phyloP scores from a whole-genome alignment of 371 early-diverging fungal genomes.

The Globomyces sp. region DNA sequence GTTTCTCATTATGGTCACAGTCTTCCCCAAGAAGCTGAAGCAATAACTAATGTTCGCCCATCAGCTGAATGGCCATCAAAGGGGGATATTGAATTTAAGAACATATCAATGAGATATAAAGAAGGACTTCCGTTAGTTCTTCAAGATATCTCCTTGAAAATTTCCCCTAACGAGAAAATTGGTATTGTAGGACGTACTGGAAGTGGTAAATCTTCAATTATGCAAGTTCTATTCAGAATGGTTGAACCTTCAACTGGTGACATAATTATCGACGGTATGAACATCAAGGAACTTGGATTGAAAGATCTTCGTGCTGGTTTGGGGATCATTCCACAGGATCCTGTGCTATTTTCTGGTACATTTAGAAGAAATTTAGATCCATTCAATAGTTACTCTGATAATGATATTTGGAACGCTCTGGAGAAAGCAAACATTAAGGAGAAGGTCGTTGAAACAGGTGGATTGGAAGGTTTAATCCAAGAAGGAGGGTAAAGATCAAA shows the following conservation, averaged over 20 bases:
- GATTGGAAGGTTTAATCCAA: slow-evolving; percentile 32
- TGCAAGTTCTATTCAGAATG: slow-evolving; percentile 84
- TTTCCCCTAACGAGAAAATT: slow-evolving; percentile 48
- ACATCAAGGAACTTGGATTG: slow-evolving; percentile 71
- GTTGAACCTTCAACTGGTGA: slow-evolving; percentile 77
- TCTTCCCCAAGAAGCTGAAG: slow-evolving; percentile 74
- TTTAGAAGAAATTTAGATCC: slow-evolving; percentile 55
- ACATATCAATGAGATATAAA: slow-evolving; percentile 65
- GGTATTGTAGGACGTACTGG: slow-evolving; percentile 75
- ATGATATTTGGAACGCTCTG: slow-evolving; percentile 46
- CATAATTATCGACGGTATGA: slow-evolving; percentile 73
- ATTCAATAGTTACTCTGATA: slow-evolving; percentile 43
- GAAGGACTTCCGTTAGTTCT: slow-evolving; percentile 67
- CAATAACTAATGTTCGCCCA: slow-evolving; percentile 45
- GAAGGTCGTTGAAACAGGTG: slow-evolving; percentile 28
- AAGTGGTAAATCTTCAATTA: slow-evolving; percentile 89
- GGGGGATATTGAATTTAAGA: slow-evolving; percentile 66
- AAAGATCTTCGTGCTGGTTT: slow-evolving; percentile 63
- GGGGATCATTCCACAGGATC: slow-evolving; percentile 49
- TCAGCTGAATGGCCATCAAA: slow-evolving; percentile 48
- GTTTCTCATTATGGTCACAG: slow-evolving; percentile 74
- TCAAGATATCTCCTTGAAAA: slow-evolving; percentile 28
- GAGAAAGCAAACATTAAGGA: slow-evolving; percentile 37
- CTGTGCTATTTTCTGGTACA: slow-evolving; percentile 49
- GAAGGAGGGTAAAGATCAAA: slow-evolving; percentile 41